Percentiles rank a stretch among this genome's conserved stretches.
These are phyloP conservation scores for Macaranga tanarius DNA, from an alignment of 441 rosid species.

Conservation along the genomic window DNA sequence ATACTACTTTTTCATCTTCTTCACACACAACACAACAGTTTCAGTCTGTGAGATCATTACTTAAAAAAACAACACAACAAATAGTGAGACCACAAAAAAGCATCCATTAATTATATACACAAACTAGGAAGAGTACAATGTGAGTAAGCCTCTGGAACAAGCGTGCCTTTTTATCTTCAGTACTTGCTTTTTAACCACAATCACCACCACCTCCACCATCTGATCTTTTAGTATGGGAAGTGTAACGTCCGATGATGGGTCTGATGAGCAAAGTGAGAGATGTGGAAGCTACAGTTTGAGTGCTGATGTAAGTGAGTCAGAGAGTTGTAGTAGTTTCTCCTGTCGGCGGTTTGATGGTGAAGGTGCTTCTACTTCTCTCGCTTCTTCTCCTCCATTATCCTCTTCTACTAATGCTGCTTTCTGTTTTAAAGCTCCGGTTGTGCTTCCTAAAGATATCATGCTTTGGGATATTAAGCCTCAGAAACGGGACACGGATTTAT, in stretches of 20 bases:
- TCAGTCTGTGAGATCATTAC: too few species aligned
- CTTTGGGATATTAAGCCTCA: conserved; percentile 64
- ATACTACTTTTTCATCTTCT: too few species aligned
- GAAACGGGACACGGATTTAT: conserved; percentile 52
- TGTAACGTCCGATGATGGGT: conserved; percentile 55
- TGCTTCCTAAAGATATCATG: conserved; percentile 74
- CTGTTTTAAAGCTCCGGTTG: conserved; percentile 51
- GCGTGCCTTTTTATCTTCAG: conserved; percentile 12
- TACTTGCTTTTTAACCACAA: conserved; percentile 1
- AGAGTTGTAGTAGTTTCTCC: conserved; percentile 83
- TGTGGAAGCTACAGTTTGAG: conserved; percentile 91
- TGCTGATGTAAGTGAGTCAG: conserved; percentile 94
- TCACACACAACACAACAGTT: too few species aligned
- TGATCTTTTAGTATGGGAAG: conserved; percentile 48
- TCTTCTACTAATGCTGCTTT: conserved; percentile 24
- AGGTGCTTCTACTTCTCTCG: conserved; percentile 60
- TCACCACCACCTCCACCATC: neutral
- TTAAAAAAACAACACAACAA: neutral
- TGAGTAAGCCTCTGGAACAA: neutral
- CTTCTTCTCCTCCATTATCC: conserved; percentile 53
- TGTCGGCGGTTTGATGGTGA: conserved; percentile 61
- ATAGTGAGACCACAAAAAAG: neutral
- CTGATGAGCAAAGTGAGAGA: conserved; percentile 61
- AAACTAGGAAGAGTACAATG: conserved; percentile 8
- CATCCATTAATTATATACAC: neutral